Conservation (phyloP, 768 basidiomycete species). For the Sarcomyxa edulis region DNA sequence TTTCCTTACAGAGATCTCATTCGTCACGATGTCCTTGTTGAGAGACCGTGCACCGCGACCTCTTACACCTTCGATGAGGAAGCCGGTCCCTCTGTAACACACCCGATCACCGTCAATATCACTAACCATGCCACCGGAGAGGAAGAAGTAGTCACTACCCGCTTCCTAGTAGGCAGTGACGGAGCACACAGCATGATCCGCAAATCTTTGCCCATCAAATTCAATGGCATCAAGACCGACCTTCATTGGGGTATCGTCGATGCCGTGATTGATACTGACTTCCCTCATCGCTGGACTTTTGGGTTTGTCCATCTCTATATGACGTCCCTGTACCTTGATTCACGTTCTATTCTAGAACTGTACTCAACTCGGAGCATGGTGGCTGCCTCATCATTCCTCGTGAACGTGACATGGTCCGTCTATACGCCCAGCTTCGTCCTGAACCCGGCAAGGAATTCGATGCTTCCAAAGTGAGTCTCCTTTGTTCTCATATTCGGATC, state of each 20-base stretch:
- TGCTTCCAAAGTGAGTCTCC: not conserved
- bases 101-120: slow-evolving; percentile 8
- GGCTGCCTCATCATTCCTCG: slow-evolving; percentile 46
- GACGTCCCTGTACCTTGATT: not conserved
- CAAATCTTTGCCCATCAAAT: slow-evolving; percentile 32
- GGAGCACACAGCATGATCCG: slow-evolving; percentile 43
- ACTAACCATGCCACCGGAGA: slow-evolving; percentile 8
- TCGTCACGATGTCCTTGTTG: slow-evolving; percentile 5
- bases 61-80: slow-evolving; percentile 7
- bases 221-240: slow-evolving; percentile 39
- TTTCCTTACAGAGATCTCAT: slow-evolving; percentile 1
- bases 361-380: slow-evolving; percentile 41
- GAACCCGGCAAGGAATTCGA: slow-evolving; percentile 6
- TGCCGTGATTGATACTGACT: slow-evolving; percentile 36
- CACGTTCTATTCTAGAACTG: slow-evolving; percentile 30
- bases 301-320: not conserved
- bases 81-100: slow-evolving; percentile 6
- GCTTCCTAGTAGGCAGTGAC: slow-evolving; percentile 28
- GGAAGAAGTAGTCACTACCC: slow-evolving; percentile 21
- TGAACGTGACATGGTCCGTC: slow-evolving; percentile 34
- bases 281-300: slow-evolving; percentile 33
- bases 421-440: slow-evolving; percentile 37
- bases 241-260: slow-evolving; percentile 48
- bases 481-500: not conserved
- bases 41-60: slow-evolving; percentile 6